Base-by-base conservation (phyloP, 139 green algal genomes). In the Yamagishiella unicocca region DNA sequence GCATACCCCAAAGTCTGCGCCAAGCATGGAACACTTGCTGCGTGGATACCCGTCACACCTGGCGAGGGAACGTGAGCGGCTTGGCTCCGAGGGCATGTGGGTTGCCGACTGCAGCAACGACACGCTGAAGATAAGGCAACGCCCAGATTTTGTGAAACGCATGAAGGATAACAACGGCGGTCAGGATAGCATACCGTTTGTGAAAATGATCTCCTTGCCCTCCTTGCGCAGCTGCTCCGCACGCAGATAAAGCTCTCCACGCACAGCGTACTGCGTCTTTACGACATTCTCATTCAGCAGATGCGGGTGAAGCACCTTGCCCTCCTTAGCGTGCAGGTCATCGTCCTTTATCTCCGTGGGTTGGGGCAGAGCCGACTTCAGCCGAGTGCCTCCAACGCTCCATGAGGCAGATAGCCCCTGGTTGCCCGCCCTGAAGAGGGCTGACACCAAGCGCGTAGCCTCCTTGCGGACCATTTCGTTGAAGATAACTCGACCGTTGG, bases 131-230 rank as follows among this genome's bases (percentile, higher is more conserved):
- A n/a, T n/a, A n/a, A n/a, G n/a, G n/a, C n/a, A n/a, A n/a, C n/a
- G n/a, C n/a, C n/a, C n/a, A n/a, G n/a, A n/a, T n/a, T n/a, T n/a
- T n/a, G n/a, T n/a, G n/a, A n/a, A n/a, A n/a, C n/a, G n/a, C n/a
- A n/a, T n/a, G n/a, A n/a, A n/a, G n/a, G n/a, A n/a, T n/a, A n/a
- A n/a, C n/a, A n/a, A n/a, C n/a, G n/a, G n/a, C n/a, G n/a, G n/a
- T n/a, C 45, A 50, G 8, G 7, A 40, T 6, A 79, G 43, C 73
- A 2, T 54, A 96, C 95, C 95, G 77, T 99, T 99, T 24, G 97
- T 99, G 94, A 98, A 98, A 78, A 98, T 98, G 53, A 99, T 97
- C 55, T 98, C 95, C 87, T 95, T 96, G 61, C 97, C 96, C 67
- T 94, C 78, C 43, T 93, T 90, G 33, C 93, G 89, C 61, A 99